Percentiles rank a stretch among this genome's conserved stretches.
Evolutionary conservation across 2,329 filamentous ascomycete genomes (phyloP).

Genomic region (Neobulgaria alba): DNA sequence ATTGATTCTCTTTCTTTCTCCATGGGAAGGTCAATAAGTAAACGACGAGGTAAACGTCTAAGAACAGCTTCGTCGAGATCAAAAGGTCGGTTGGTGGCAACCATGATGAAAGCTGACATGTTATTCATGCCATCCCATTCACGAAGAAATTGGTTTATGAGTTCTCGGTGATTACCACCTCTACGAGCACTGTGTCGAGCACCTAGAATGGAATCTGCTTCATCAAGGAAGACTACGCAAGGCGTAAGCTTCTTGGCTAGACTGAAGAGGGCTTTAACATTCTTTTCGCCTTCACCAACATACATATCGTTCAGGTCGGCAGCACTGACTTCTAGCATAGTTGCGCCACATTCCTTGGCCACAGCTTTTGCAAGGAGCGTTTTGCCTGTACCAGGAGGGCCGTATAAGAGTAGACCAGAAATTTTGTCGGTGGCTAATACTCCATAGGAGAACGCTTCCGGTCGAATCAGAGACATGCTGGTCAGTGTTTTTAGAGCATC

Average conservation of each 20-base stretch:
- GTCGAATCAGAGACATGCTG: conserved; percentile 74
- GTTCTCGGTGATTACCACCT: conserved; percentile 64
- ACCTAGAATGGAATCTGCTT: conserved; percentile 87
- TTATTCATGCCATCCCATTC: conserved; percentile 92
- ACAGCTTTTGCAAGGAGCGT: conserved; percentile 62
- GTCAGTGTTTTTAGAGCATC: conserved; percentile 85
- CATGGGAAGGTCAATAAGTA: conserved; percentile 66
- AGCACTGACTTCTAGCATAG: conserved; percentile 79
- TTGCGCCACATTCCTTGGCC: conserved; percentile 59
- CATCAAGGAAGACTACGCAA: conserved; percentile 93
- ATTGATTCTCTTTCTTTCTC: conserved; percentile 59
- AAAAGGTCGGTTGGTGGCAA: conserved; percentile 91
- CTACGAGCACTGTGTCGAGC: conserved; percentile 61
- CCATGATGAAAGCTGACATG: conserved; percentile 90
- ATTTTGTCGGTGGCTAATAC: conserved; percentile 87
- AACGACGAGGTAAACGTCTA: conserved; percentile 61
- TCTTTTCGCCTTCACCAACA: conserved; percentile 93
- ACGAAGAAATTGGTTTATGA: conserved; percentile 92
- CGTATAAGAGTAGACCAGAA: conserved; percentile 79
- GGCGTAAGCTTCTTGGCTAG: conserved; percentile 86
- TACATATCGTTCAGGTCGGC: conserved; percentile 94
- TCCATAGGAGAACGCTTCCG: conserved; percentile 93
- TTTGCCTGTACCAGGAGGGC: conserved; percentile 74
- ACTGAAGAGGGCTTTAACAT: conserved; percentile 83
- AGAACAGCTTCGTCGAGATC: conserved; percentile 86